Evolutionary conservation across 306 rosid species (phyloP), one percentile per base, ranked within the genome.

Genomic region (Cucurbita moschata): DNA sequence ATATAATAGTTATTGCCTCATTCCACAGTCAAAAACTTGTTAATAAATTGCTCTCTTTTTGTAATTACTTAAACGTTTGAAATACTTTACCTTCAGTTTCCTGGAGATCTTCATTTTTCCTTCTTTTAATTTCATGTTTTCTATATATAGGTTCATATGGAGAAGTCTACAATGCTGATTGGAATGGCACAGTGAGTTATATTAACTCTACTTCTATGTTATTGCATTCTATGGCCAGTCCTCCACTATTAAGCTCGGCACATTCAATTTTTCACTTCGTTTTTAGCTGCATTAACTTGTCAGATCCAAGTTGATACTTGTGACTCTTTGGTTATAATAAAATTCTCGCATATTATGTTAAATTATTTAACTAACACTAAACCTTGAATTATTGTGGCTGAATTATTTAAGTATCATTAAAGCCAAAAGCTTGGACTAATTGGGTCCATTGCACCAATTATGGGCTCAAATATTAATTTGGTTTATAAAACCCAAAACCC

Each of bases 161-260:
- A 8, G 99, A 95, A 87, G 99, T 95, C 49, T 95, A 91, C 79
- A 96, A 79, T 54, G 99, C 99, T 0, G 99, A 95, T 83, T 91
- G 92, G 99, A 89, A 95, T 81, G 99, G 96, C 83, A 91, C 97
- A 2, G 99, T 95, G 83, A 89, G 97, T 86, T 82, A 75, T 81
- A 66, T 71, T 38, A 63, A 72, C 70, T 72, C 78, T 50, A 47
- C 60, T 49, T 74, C 52, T 75, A 60, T 23, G 21, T 23, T 40
- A 13, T 23, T 47, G 49, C 49, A 35, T 30, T 35, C 59, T 46
- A 38, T 55, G 44, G 53, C 76, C 51, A 39, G 51, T 73, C 21
- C 56, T 23, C 51, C 47, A 43, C 5, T 50, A 50, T 49, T 35
- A 16, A 38, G 6, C 61, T 51, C 39, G 12, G 61, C 35, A 39